phyloP scores from a whole-genome alignment of 257 asterid species.

The Solanum raphanifolium region DNA sequence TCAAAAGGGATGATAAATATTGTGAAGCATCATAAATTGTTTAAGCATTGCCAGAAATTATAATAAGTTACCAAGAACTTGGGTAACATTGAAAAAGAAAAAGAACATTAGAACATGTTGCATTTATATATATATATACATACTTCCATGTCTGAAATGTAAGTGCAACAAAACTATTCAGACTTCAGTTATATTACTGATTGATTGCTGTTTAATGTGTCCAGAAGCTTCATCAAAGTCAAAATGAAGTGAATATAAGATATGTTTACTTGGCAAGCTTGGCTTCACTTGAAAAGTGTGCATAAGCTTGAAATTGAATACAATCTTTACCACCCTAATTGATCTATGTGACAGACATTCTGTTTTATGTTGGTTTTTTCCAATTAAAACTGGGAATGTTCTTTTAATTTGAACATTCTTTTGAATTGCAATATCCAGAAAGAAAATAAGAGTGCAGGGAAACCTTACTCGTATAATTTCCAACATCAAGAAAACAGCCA shows the following conservation, averaged over 20 bases:
- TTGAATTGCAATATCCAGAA: not conserved
- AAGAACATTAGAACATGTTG: not conserved
- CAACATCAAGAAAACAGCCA: conserved; percentile 74
- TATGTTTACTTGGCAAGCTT: not conserved
- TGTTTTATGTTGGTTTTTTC: not conserved
- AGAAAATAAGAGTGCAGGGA: not conserved
- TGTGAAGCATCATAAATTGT: not conserved
- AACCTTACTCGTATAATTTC: conserved; percentile 85
- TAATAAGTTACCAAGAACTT: not conserved
- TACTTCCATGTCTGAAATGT: not conserved
- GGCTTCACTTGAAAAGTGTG: not conserved
- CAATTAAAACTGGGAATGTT: not conserved
- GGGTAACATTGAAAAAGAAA: not conserved
- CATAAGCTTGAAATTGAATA: not conserved
- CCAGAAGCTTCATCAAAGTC: not conserved
- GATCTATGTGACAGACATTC: not conserved
- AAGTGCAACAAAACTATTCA: not conserved
- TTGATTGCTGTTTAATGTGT: not conserved
- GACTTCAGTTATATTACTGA: not conserved
- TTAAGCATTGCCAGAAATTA: not conserved
- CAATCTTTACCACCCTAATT: not conserved
- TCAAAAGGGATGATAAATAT: conserved; percentile 1
- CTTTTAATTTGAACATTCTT: not conserved
- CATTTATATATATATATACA: not conserved
- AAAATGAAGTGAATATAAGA: not conserved